Conservation (phyloP, 2,329 filamentous ascomycete species). For the Ophiocordyceps camponoti-floridani region DNA sequence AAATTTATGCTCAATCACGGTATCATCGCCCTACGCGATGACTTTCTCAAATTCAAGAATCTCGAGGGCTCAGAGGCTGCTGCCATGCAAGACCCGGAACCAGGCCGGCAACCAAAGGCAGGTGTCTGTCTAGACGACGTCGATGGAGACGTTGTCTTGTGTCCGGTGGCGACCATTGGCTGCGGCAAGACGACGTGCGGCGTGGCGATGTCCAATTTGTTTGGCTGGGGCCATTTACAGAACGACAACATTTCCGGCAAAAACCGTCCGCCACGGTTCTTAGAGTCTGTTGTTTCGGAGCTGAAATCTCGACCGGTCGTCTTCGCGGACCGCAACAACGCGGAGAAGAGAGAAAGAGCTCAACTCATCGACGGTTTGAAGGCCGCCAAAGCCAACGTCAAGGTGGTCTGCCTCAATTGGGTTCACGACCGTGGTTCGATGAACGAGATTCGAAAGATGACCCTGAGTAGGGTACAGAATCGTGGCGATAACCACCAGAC, state of each 20-base stretch:
- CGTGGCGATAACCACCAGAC: constrained; percentile 97
- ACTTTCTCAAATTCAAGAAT: constrained; percentile 70
- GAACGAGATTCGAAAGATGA: constrained; percentile 54
- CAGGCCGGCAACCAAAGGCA: constrained; percentile 24
- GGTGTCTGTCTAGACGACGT: constrained; percentile 27
- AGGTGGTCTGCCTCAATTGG: constrained; percentile 75
- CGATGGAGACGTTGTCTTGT: constrained; percentile 56
- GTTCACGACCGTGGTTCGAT: constrained; percentile 65
- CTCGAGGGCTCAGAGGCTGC: constrained; percentile 82
- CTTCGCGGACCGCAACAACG: constrained; percentile 88
- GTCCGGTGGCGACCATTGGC: constrained; percentile 81
- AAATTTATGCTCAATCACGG: constrained; percentile 79
- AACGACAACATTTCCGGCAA: constrained; percentile 89
- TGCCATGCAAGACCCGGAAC: constrained; percentile 41
- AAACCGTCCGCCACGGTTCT: constrained; percentile 62
- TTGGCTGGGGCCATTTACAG: constrained; percentile 83
- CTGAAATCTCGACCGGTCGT: constrained; percentile 53
- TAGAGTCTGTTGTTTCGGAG: constrained; percentile 45
- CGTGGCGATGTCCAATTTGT: constrained; percentile 62
- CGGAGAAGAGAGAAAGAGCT: constrained; percentile 68
- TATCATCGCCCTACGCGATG: constrained; percentile 79
- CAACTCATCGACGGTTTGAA: constrained; percentile 73
- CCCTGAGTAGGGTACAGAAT: constrained; percentile 58
- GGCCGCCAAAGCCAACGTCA: constrained; percentile 40
- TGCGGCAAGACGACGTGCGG: constrained; percentile 94